phyloP scores from a whole-genome alignment of 2,329 filamentous ascomycete genomes.

The Hypomyces perniciosus region DNA sequence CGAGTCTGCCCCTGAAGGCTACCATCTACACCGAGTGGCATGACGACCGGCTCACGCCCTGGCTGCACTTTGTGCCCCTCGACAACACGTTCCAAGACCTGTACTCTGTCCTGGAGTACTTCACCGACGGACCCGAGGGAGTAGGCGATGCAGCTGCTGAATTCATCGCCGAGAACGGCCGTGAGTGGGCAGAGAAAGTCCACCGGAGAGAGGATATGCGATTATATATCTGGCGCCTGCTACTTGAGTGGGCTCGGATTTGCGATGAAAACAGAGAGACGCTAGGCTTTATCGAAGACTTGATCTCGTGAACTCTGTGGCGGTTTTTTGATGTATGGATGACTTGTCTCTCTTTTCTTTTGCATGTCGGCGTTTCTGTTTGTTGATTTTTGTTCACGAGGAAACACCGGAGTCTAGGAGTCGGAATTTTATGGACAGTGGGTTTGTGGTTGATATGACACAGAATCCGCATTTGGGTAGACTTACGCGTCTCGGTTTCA shows the following conservation, averaged over 20 bases:
- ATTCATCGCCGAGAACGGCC: constrained; percentile 53
- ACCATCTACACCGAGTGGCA: constrained; percentile 73
- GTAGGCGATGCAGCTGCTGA: constrained; percentile 50
- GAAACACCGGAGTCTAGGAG: too few species aligned
- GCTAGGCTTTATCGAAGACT: constrained; percentile 40
- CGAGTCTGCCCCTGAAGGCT: constrained; percentile 61
- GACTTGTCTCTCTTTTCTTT: too few species aligned
- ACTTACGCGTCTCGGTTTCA: too few species aligned
- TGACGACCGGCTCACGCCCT: constrained; percentile 60
- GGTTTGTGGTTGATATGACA: too few species aligned
- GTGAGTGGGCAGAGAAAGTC: constrained; percentile 55
- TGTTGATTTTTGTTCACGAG: too few species aligned
- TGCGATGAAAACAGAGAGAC: constrained; percentile 38
- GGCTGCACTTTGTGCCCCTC: constrained; percentile 68
- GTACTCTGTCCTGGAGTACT: constrained; percentile 60
- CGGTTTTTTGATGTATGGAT: too few species aligned
- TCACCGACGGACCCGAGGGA: constrained; percentile 42
- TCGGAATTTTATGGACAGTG: too few species aligned
- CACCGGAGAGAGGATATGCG: constrained; percentile 60
- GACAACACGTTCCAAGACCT: constrained; percentile 63
- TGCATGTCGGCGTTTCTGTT: too few species aligned
- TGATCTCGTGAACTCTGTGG: constrained; percentile 15
- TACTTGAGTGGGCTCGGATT: constrained; percentile 52
- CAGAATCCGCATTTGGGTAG: too few species aligned
- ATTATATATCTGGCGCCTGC: constrained; percentile 57